Base-by-base conservation (phyloP, 108 stramenopile species). In the Cyclotella choctawhatcheeana region DNA sequence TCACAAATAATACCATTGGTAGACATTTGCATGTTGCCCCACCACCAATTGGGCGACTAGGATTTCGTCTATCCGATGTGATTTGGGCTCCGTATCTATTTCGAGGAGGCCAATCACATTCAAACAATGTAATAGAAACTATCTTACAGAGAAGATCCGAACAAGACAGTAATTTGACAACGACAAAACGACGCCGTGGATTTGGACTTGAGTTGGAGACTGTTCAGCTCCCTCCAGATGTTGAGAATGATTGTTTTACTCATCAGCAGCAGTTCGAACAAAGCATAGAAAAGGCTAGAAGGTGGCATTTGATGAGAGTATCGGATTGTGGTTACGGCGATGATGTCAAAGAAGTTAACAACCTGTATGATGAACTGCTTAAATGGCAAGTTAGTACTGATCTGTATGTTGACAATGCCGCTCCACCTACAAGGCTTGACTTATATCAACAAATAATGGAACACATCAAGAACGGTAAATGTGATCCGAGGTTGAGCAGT, bases 121-220 rank as follows among this genome's bases (percentile, higher is more conserved):
- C 65, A 17, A 27, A 33, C 25, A n/a, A 30, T 17, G 31, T 26
- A 16, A 59, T 65, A 10, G 53, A 74, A 29, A 8, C 40, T n/a
- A 26, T 60, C 3, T 16, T 26, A 32, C 21, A 17, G 5, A 22
- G 33, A 50, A 6, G 17, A 58, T n/a, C 22, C 3, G 29, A 48
- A 12, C 4, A 16, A 14, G 30, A 50, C 59, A 24, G 60, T 1
- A 30, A 0, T 6, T 24, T 44, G 27, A 30, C 21, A 17, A 5
- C 26, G 5, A 10, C 43, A 6, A 24, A 43, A 30, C 72, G 72
- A n/a, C 72, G 73, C 33, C 55, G 73, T 48, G 73, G 73, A 14
- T 74, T 74, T 67, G 73, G 73, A 20, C 32, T 74, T 5, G 73
- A 74, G 30, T 51, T 74, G 64, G 73, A 74, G 50, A 74, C 73